Conservation (phyloP, 169 alveolate species). For the Eimeria brunetti region DNA sequence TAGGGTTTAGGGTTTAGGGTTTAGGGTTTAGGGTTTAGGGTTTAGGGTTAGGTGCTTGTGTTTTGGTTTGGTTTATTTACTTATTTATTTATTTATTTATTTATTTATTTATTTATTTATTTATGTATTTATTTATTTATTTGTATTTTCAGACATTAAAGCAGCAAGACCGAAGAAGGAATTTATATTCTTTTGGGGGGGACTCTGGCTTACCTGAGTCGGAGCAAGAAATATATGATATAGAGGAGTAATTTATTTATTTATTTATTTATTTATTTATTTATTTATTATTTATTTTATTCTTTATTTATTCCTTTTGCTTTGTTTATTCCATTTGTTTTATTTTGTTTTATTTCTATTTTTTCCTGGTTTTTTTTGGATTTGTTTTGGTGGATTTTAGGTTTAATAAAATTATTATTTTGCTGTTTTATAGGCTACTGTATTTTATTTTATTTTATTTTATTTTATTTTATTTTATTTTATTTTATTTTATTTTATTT, state of each 20-base stretch:
- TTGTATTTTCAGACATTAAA: constrained; percentile 22
- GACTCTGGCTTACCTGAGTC: constrained; percentile 11
- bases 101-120: no score
- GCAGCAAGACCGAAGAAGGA: constrained; percentile 55
- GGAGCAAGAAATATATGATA: neutral
- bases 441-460: no score
- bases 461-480: no score
- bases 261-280: neutral
- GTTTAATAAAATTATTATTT: neutral
- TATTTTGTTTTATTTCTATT: neutral
- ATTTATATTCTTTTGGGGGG: constrained; percentile 56
- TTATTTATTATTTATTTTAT: neutral
- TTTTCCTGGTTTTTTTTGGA: no score
- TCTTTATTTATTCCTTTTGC: neutral
- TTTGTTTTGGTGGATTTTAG: neutral
- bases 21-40: constrained; percentile 1
- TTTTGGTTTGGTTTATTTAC: no score
- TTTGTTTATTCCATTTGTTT: neutral
- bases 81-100: no score
- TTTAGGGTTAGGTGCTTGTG: no score
- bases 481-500: no score
- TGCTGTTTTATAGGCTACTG: no score
- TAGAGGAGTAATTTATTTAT: neutral
- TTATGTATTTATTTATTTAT: neutral
- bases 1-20: neutral